phyloP scores from a whole-genome alignment of 1,284 basidiomycete genomes.

The Microbotryum scabiosae region DNA sequence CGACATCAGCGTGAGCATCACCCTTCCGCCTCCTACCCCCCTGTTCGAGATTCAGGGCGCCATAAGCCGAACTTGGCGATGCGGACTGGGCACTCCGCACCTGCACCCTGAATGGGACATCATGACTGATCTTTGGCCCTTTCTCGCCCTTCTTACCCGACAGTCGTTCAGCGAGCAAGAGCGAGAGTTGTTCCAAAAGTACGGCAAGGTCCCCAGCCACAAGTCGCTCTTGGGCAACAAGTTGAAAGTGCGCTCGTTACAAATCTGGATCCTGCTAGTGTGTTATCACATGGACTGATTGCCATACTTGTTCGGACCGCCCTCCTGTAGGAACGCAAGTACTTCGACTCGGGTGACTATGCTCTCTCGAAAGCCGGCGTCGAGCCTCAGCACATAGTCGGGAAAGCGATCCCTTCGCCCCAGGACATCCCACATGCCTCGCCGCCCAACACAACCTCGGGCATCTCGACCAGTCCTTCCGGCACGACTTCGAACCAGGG shows the following conservation, averaged over 20 bases:
- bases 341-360: slow-evolving; percentile 45
- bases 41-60: neutral
- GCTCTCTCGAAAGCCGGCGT: slow-evolving; percentile 43
- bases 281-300: neutral
- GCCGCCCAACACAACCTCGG: slow-evolving; percentile 8
- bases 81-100: neutral
- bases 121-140: neutral
- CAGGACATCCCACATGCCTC: slow-evolving; percentile 43
- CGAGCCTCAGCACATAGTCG: slow-evolving; percentile 41
- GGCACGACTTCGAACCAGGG: neutral
- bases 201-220: slow-evolving; percentile 40
- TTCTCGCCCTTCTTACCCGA: neutral
- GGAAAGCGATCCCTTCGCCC: slow-evolving; percentile 43
- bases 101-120: neutral
- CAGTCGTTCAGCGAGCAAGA: slow-evolving; percentile 41
- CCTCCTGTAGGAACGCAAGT: slow-evolving; percentile 40
- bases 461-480: neutral
- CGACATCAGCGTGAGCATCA: slow-evolving; percentile 66
- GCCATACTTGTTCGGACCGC: too few relatives aligned
- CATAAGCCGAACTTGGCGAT: neutral
- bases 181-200: slow-evolving; percentile 41
- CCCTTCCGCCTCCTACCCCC: neutral
- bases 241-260: slow-evolving; percentile 35
- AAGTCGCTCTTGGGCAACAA: slow-evolving; percentile 40
- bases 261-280: neutral